Percentiles rank a stretch among this genome's conserved stretches.
Evolutionary conservation across 2,329 filamentous ascomycete genomes (phyloP).

Genomic region (Tetracladium maxilliforme): DNA sequence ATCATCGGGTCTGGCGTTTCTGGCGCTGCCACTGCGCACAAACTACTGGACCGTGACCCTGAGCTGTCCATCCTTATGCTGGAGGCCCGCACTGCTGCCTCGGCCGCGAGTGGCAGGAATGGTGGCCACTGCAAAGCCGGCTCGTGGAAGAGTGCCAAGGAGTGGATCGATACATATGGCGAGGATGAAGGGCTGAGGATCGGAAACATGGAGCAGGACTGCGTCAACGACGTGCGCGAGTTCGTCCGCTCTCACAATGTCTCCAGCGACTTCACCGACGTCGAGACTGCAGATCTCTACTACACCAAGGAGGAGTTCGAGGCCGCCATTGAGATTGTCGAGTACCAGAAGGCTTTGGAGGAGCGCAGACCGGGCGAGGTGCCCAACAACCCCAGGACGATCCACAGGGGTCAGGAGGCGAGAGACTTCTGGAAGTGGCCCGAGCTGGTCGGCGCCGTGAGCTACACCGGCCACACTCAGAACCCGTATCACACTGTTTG

Average conservation of each 20-base stretch:
- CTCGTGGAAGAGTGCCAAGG: constrained; percentile 10
- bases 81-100: constrained; percentile 17
- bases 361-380: no score
- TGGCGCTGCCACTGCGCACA: constrained; percentile 8
- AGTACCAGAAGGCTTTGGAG: constrained; percentile 1
- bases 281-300: constrained; percentile 11
- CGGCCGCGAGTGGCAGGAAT: constrained; percentile 20
- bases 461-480: constrained; percentile 8
- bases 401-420: no score
- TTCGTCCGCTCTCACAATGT: constrained; percentile 25
- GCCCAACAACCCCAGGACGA: constrained; percentile 2
- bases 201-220: constrained; percentile 9
- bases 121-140: constrained; percentile 18
- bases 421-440: constrained; percentile 6
- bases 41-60: constrained; percentile 11
- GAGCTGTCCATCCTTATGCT: constrained; percentile 14
- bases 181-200: constrained; percentile 12
- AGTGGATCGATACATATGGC: constrained; percentile 7
- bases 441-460: constrained; percentile 9
- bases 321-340: constrained; percentile 6
- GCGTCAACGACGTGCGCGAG: constrained; percentile 18
- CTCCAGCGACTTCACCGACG: constrained; percentile 24
- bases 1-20: constrained; percentile 11
- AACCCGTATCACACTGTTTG: constrained; percentile 11
- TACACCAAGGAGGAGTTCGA: constrained; percentile 6